Conservation (phyloP, 1,284 basidiomycete genomes). For the Pascua sp. region DNA sequence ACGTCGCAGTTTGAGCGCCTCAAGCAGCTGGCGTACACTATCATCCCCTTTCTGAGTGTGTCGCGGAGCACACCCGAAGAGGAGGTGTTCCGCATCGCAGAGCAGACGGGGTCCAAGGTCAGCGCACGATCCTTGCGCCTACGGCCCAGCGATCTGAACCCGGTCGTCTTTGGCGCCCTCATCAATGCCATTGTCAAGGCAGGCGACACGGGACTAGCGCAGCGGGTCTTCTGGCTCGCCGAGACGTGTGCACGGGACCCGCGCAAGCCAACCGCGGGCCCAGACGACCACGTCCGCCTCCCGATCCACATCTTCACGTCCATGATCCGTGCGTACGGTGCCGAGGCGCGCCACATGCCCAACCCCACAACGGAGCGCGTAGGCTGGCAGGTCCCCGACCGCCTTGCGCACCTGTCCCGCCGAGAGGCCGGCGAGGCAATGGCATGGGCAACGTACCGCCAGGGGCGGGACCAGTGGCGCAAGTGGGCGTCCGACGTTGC, state of each 20-base stretch:
- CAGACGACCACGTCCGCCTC: conserved; percentile 9
- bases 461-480: conserved; percentile 1
- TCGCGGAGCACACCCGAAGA: neutral
- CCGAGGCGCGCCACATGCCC: conserved; percentile 4
- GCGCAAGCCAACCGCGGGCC: neutral
- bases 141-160: conserved; percentile 12
- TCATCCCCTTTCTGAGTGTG: conserved; percentile 33
- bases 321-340: conserved; percentile 25
- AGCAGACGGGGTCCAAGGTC: conserved; percentile 3
- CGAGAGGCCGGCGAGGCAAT: conserved; percentile 7
- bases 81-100: conserved; percentile 1
- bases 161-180: conserved; percentile 25
- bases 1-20: conserved; percentile 32
- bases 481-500: too few species aligned
- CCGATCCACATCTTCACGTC: conserved; percentile 29
- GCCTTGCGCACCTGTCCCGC: conserved; percentile 2
- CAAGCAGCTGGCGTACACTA: conserved; percentile 20
- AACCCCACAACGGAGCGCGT: conserved; percentile 7
- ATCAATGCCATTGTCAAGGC: conserved; percentile 26
- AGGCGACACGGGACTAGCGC: conserved; percentile 31
- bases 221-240: conserved; percentile 32
- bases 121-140: conserved; percentile 7
- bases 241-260: conserved; percentile 4
- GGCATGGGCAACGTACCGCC: conserved; percentile 1
- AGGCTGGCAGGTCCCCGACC: neutral